These are phyloP conservation scores for Phytophthora sansomeana DNA, from an alignment of 352 stramenopile genomes.

Conservation along the genomic window DNA sequence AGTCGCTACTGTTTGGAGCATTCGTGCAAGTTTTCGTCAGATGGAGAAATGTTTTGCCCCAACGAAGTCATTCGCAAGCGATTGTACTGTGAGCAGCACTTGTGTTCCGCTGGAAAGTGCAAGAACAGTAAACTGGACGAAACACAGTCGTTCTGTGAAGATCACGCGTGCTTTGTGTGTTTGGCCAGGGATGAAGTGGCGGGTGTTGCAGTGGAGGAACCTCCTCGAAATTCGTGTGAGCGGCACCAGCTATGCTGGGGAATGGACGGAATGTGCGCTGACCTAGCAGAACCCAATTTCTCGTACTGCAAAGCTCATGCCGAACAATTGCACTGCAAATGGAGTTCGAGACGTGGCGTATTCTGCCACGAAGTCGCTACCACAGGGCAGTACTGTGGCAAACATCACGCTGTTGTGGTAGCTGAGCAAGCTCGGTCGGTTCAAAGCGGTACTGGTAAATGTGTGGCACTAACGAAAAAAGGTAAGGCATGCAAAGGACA, in stretches of 20 bases:
- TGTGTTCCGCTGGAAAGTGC: slow-evolving; percentile 52
- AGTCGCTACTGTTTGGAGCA: slow-evolving; percentile 46
- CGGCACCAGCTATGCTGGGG: slow-evolving; percentile 63
- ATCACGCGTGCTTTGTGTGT: slow-evolving; percentile 74
- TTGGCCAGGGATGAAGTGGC: slow-evolving; percentile 28
- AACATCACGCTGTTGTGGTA: slow-evolving; percentile 25
- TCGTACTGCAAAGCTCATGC: slow-evolving; percentile 58
- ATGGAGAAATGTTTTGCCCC: slow-evolving; percentile 37
- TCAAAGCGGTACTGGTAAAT: slow-evolving; percentile 25
- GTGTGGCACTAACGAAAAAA: slow-evolving; percentile 48
- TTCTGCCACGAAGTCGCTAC: slow-evolving; percentile 45
- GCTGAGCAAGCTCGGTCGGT: not conserved
- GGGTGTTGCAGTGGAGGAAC: slow-evolving; percentile 40
- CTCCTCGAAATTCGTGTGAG: slow-evolving; percentile 64
- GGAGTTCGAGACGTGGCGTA: slow-evolving; percentile 24
- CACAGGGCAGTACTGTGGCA: slow-evolving; percentile 41
- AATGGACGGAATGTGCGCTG: slow-evolving; percentile 42
- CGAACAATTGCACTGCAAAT: slow-evolving; percentile 47
- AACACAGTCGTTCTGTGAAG: slow-evolving; percentile 49
- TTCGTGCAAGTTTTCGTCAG: slow-evolving; percentile 40
- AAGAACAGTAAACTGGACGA: slow-evolving; percentile 41
- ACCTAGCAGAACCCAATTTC: slow-evolving; percentile 36
- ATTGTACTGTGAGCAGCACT: slow-evolving; percentile 53
- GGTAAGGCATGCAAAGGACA: slow-evolving; percentile 52
- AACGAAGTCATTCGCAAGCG: slow-evolving; percentile 32